phyloP scores from a whole-genome alignment of 345 rosid species.

The Rhizophora mangle region DNA sequence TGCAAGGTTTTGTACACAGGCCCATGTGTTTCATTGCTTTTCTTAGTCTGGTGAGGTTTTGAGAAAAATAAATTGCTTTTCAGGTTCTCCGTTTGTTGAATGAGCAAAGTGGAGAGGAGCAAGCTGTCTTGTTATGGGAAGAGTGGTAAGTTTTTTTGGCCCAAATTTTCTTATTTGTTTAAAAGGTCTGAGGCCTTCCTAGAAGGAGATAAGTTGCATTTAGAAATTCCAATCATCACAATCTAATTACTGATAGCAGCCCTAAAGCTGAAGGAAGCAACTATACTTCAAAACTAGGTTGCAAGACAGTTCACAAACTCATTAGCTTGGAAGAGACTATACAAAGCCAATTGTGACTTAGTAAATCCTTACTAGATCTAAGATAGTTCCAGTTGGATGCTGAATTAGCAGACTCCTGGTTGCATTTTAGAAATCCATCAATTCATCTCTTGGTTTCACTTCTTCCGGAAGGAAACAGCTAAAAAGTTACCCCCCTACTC shows the following conservation, averaged over 20 bases:
- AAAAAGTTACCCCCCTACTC: no score
- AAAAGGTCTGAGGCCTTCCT: neutral
- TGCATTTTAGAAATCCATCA: neutral
- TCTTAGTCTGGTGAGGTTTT: slow-evolving; percentile 6
- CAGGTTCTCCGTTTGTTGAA: slow-evolving; percentile 91
- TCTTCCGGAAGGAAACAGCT: no score
- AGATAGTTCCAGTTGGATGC: neutral
- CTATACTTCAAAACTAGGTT: no score
- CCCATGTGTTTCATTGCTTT: slow-evolving; percentile 12
- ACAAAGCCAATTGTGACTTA: neutral
- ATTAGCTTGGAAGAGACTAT: neutral
- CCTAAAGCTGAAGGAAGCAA: no score
- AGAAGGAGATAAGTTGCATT: neutral
- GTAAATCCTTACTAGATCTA: neutral
- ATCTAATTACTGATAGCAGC: no score
- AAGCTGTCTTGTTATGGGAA: slow-evolving; percentile 67
- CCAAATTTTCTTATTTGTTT: neutral
- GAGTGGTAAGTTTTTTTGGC: slow-evolving; percentile 56
- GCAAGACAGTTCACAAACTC: no score
- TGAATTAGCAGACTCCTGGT: neutral
- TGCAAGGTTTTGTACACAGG: slow-evolving; percentile 55
- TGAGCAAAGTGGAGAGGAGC: slow-evolving; percentile 83
- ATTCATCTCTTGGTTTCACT: no score
- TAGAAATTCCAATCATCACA: no score
- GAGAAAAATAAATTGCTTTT: slow-evolving; percentile 23